These are phyloP conservation scores for Cicer pinnatifidum DNA, from an alignment of 306 rosid species.

Conservation along the genomic window DNA sequence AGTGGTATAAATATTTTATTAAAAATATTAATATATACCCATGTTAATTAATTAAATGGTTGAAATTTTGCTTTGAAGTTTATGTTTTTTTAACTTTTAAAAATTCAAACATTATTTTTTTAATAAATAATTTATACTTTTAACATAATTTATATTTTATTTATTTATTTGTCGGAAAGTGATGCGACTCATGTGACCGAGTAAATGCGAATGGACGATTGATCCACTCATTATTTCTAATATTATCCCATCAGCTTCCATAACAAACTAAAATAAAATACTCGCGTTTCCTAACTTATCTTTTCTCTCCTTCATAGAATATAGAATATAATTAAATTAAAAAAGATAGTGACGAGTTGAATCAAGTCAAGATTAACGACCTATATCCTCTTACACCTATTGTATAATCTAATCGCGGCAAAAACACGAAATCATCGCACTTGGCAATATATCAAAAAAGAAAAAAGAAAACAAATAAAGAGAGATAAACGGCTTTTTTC, in stretches of 20 bases:
- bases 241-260: neutral
- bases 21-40: too few species aligned
- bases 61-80: too few species aligned
- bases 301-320: too few species aligned
- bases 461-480: neutral
- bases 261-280: neutral
- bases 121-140: too few species aligned
- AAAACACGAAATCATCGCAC: constrained; percentile 9
- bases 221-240: constrained; percentile 24
- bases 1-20: too few species aligned
- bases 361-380: constrained; percentile 20
- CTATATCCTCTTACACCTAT: neutral
- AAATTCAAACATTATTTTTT: too few species aligned
- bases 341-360: neutral
- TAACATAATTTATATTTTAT: too few species aligned
- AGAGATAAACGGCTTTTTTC: constrained; percentile 28
- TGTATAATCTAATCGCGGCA: neutral
- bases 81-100: too few species aligned
- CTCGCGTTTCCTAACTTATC: neutral
- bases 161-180: neutral
- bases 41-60: too few species aligned
- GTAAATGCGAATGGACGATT: neutral
- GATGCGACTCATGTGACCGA: neutral
- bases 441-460: neutral
- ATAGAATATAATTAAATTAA: neutral